phyloP scores from a whole-genome alignment of 2,329 filamentous ascomycete genomes.

The Epichloe elymi region DNA sequence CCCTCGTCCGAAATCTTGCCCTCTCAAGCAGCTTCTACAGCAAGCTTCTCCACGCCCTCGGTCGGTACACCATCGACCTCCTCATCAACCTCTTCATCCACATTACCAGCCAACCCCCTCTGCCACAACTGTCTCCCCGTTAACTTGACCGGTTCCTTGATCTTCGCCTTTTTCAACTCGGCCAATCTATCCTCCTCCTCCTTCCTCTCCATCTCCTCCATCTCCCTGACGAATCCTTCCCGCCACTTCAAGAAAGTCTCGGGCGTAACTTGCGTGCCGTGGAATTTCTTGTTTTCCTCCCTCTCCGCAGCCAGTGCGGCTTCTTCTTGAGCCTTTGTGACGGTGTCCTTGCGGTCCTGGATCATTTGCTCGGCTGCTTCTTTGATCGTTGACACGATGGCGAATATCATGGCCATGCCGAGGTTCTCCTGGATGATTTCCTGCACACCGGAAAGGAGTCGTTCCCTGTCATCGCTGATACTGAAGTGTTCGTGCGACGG shows the following conservation, averaged over 20 bases:
- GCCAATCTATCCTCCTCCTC: constrained; percentile 68
- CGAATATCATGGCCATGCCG: constrained; percentile 97
- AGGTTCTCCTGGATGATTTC: constrained; percentile 81
- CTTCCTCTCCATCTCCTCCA: constrained; percentile 56
- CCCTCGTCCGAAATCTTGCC: background rate
- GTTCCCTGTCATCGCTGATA: constrained; percentile 64
- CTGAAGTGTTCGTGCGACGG: constrained; percentile 60
- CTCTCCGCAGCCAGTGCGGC: constrained; percentile 50
- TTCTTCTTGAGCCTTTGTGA: constrained; percentile 45
- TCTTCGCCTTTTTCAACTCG: constrained; percentile 66
- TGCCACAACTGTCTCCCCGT: constrained; percentile 71
- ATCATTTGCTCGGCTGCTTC: constrained; percentile 83
- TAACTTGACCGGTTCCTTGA: constrained; percentile 61
- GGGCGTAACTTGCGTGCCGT: constrained; percentile 76
- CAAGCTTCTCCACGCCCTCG: constrained; percentile 56
- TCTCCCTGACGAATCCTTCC: constrained; percentile 62
- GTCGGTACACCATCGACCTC: constrained; percentile 47
- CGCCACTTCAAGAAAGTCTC: constrained; percentile 80
- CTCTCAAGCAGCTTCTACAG: constrained; percentile 40
- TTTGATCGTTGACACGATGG: constrained; percentile 74
- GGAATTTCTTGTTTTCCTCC: constrained; percentile 94
- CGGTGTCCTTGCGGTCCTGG: constrained; percentile 54
- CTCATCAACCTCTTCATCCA: constrained; percentile 52
- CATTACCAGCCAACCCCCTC: constrained; percentile 57
- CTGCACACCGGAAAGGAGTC: constrained; percentile 56